Evolutionary conservation across 2,329 filamentous ascomycete species (phyloP).

Genomic region (Endoconidiophora polonica): DNA sequence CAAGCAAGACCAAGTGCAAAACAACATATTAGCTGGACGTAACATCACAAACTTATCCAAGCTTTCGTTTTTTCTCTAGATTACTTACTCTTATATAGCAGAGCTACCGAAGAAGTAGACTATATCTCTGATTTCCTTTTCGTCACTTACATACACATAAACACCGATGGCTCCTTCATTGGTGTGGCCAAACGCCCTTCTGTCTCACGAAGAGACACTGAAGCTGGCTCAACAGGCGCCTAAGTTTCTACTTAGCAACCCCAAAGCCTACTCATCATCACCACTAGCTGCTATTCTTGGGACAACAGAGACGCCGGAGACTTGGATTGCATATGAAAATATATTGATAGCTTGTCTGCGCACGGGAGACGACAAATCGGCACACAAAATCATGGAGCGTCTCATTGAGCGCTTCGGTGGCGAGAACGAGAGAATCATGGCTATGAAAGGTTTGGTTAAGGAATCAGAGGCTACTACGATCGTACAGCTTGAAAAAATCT

Average conservation of each 20-base stretch:
- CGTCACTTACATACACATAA: background rate
- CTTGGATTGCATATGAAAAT: constrained; percentile 79
- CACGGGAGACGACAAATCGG: constrained; percentile 65
- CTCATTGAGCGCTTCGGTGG: constrained; percentile 67
- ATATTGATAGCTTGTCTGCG: constrained; percentile 70
- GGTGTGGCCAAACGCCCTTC: constrained; percentile 38
- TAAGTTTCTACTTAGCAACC: constrained; percentile 34
- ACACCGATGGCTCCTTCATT: constrained; percentile 33
- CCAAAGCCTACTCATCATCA: constrained; percentile 37
- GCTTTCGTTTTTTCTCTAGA: too few relatives aligned
- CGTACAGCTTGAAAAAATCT: constrained; percentile 47
- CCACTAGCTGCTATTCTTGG: constrained; percentile 36
- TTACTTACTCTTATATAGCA: background rate
- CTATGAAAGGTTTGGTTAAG: constrained; percentile 63
- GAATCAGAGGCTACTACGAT: constrained; percentile 61
- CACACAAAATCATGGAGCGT: constrained; percentile 56
- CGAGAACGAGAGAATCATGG: constrained; percentile 73
- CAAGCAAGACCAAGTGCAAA: too few relatives aligned
- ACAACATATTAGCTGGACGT: too few relatives aligned
- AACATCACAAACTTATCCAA: too few relatives aligned
- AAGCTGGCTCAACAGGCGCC: constrained; percentile 46
- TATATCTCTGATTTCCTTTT: background rate
- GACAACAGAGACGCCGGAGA: constrained; percentile 53
- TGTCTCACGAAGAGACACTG: constrained; percentile 38
- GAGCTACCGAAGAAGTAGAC: background rate